Conservation (phyloP, 441 rosid species). For the Populus hybrid region DNA sequence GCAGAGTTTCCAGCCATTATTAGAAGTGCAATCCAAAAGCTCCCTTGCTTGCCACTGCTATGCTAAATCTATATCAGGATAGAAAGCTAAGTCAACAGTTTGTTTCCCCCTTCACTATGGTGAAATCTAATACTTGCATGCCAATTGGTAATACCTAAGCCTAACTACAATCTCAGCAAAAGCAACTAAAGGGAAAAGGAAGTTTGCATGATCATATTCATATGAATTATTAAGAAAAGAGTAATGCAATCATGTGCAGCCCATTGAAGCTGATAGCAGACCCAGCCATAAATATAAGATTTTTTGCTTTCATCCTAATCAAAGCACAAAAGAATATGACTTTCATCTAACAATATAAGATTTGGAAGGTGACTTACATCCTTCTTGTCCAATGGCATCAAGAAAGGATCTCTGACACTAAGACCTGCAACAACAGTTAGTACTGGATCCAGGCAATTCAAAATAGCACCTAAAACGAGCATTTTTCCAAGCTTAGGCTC, state of each 20-base stretch:
- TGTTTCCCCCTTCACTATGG: not conserved
- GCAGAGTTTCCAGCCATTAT: not conserved
- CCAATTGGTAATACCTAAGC: not conserved
- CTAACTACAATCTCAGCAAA: not conserved
- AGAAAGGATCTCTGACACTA: slow-evolving; percentile 92
- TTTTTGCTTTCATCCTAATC: not conserved
- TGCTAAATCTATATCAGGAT: not conserved
- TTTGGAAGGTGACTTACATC: slow-evolving; percentile 57
- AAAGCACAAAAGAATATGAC: not conserved
- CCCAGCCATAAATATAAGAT: too few species aligned
- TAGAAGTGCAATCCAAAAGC: not conserved
- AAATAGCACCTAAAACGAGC: slow-evolving; percentile 79
- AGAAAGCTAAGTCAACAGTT: not conserved
- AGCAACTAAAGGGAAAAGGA: not conserved
- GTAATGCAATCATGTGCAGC: not conserved
- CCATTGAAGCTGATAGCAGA: not conserved
- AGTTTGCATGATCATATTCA: not conserved
- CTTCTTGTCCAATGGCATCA: slow-evolving; percentile 85
- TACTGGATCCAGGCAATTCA: slow-evolving; percentile 84
- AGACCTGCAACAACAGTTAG: slow-evolving; percentile 84
- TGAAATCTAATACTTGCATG: not conserved
- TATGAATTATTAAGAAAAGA: not conserved
- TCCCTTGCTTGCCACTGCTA: not conserved
- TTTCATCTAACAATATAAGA: slow-evolving; percentile 15
- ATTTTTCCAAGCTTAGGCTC: slow-evolving; percentile 98